Conservation (phyloP, 1,139 yeast species). For the Cylindricascospora bacillispora region DNA sequence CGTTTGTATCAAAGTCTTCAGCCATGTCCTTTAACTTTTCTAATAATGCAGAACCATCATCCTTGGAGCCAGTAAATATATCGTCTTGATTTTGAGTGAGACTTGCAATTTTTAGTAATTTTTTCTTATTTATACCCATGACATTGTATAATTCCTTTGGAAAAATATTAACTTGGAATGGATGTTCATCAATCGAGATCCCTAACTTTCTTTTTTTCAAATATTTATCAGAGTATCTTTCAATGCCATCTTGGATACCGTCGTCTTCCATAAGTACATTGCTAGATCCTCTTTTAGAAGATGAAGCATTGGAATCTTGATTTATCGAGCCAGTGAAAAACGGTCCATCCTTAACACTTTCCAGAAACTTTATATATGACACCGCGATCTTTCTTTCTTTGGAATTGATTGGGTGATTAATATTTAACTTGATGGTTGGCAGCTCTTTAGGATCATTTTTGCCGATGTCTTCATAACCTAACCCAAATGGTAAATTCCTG, state of each 20-base stretch:
- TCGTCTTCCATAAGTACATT: constrained; percentile 24
- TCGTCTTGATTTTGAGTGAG: constrained; percentile 35
- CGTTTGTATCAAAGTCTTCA: constrained; percentile 41
- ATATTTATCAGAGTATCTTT: constrained; percentile 63
- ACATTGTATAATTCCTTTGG: constrained; percentile 70
- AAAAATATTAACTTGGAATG: constrained; percentile 57
- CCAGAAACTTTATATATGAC: constrained; percentile 48
- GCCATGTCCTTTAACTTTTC: constrained; percentile 52
- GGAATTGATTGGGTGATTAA: constrained; percentile 47
- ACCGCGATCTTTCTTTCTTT: constrained; percentile 50
- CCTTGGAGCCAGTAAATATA: constrained; percentile 24
- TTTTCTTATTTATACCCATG: constrained; percentile 54
- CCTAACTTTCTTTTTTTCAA: constrained; percentile 65
- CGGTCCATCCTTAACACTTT: constrained; percentile 58
- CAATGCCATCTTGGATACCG: constrained; percentile 46
- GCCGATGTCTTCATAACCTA: constrained; percentile 48
- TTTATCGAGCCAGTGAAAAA: constrained; percentile 52
- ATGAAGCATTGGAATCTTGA: constrained; percentile 4
- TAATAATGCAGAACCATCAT: constrained; percentile 30
- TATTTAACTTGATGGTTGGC: constrained; percentile 41
- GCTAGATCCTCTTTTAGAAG: constrained; percentile 4
- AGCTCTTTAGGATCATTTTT: constrained; percentile 16
- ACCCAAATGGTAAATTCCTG: constrained; percentile 49
- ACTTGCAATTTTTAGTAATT: constrained; percentile 39
- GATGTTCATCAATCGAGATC: constrained; percentile 70